Conservation (phyloP, 192 early-diverging fungal genomes). For the Entrophospora sp. region DNA sequence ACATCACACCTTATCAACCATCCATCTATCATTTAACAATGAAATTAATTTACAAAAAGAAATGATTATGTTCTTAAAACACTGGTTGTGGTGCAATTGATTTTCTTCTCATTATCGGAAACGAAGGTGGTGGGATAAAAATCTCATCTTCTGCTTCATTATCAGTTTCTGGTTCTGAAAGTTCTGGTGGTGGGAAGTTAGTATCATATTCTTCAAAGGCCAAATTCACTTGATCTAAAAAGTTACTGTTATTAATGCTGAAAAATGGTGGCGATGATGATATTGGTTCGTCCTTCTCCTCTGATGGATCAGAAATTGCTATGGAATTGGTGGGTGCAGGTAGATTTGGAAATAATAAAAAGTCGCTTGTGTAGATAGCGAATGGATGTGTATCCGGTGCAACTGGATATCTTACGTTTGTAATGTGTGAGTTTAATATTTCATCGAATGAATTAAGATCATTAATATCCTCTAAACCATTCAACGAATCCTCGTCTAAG, state of each 20-base stretch:
- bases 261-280: background rate
- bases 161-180: background rate
- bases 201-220: background rate
- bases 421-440: background rate
- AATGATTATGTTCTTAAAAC: too few species aligned
- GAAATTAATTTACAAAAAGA: too few species aligned
- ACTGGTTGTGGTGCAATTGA: conserved; percentile 7
- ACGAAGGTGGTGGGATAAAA: background rate
- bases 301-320: background rate
- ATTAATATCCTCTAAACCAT: background rate
- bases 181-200: background rate
- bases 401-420: background rate
- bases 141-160: background rate
- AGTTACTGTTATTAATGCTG: background rate
- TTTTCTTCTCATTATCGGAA: background rate
- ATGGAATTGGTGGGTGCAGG: background rate
- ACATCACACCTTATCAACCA: too few species aligned
- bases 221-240: background rate
- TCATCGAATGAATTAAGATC: background rate
- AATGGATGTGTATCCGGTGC: background rate
- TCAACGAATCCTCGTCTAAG: background rate
- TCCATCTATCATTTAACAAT: too few species aligned
- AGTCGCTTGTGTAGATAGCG: background rate
- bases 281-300: too few species aligned
- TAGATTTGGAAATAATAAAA: background rate